These are phyloP conservation scores for Artemisia argyi DNA, from an alignment of 129 eudicot genomes.

Conservation along the genomic window DNA sequence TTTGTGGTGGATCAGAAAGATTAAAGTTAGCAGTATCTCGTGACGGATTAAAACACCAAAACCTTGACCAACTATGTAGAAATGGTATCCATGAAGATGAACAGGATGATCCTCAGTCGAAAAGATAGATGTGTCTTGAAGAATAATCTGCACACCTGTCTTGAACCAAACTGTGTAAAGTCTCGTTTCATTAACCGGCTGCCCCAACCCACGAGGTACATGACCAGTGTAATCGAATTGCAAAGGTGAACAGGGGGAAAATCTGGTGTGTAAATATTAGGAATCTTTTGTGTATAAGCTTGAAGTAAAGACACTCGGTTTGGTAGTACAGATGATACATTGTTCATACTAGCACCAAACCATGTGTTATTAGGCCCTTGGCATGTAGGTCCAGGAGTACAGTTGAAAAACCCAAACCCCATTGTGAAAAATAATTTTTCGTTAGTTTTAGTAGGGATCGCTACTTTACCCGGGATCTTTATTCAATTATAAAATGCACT, in stretches of 20 bases:
- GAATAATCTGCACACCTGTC: constrained; percentile 45
- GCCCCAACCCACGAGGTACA: constrained; percentile 58
- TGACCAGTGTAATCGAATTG: constrained; percentile 67
- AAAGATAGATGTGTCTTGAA: constrained; percentile 62
- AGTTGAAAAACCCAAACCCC: constrained; percentile 1
- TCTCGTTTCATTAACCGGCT: constrained; percentile 54
- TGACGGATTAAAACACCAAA: constrained; percentile 61
- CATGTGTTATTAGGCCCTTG: constrained; percentile 5
- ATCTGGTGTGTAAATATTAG: constrained; percentile 52
- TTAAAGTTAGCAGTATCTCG: constrained; percentile 59
- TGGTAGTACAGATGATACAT: constrained; percentile 55
- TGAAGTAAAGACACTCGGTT: constrained; percentile 46
- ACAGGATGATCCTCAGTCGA: constrained; percentile 65
- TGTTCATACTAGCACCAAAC: constrained; percentile 12
- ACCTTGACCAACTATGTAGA: constrained; percentile 66
- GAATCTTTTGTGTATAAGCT: constrained; percentile 56
- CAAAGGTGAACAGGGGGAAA: constrained; percentile 65
- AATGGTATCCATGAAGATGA: constrained; percentile 77
- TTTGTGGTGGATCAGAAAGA: constrained; percentile 66
- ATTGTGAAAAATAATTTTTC: background rate
- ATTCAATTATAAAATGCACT: background rate
- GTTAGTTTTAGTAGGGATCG: background rate
- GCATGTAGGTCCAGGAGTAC: background rate
- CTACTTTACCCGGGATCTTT: background rate
- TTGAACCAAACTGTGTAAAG: constrained; percentile 58